phyloP scores from a whole-genome alignment of 78 protist genomes.

The Dictyostelium discoideum region DNA sequence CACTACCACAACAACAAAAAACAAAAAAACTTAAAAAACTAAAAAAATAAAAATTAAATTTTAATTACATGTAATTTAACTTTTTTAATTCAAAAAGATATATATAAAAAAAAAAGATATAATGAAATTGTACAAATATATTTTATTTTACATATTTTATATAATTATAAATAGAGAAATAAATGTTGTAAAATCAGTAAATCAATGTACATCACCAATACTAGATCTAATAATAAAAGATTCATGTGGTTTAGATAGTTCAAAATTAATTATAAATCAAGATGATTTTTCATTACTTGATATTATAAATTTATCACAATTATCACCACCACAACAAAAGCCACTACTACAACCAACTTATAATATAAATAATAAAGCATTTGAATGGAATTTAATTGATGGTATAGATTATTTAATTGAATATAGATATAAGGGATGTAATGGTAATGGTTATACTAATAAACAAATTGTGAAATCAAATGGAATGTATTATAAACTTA shows the following conservation, averaged over 20 bases:
- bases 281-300: not conserved
- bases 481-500: not conserved
- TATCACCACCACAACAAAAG: not conserved
- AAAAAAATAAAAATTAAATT: too few species aligned
- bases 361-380: not conserved
- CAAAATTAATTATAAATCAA: not conserved
- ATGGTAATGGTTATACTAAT: too few species aligned
- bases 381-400: not conserved
- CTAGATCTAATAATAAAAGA: not conserved
- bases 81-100: too few species aligned
- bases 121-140: not conserved
- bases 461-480: not conserved
- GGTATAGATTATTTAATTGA: not conserved
- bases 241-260: not conserved
- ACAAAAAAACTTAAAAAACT: too few species aligned
- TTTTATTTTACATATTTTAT: not conserved
- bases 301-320: not conserved
- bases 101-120: too few species aligned
- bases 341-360: not conserved
- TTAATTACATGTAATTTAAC: too few species aligned
- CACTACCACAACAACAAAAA: too few species aligned
- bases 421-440: not conserved
- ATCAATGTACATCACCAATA: not conserved
- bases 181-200: not conserved
- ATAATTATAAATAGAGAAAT: not conserved